These are phyloP conservation scores for Ampelocalamus luodianensis DNA, from an alignment of 176 grass and related monocot species.

Conservation along the genomic window DNA sequence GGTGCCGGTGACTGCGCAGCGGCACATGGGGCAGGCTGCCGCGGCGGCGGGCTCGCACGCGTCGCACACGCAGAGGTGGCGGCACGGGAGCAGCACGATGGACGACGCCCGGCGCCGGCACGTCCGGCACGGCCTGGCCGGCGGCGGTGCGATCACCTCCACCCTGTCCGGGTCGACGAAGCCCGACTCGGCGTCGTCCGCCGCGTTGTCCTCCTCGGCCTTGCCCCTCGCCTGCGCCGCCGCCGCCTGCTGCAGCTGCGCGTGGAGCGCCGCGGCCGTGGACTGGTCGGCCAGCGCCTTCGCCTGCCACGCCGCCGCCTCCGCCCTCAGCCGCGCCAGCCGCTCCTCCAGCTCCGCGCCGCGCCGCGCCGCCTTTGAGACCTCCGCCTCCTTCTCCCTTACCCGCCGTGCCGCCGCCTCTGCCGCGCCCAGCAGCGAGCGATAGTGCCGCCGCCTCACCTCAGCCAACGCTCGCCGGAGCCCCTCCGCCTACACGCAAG, in stretches of 20 bases:
- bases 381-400: slow-evolving; percentile 67
- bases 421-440: slow-evolving; percentile 45
- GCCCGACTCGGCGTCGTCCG: slow-evolving; percentile 65
- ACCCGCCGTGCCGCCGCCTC: slow-evolving; percentile 47
- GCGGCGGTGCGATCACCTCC: slow-evolving; percentile 34
- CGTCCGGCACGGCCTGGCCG: slow-evolving; percentile 52
- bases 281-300: slow-evolving; percentile 76
- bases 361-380: slow-evolving; percentile 45
- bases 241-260: slow-evolving; percentile 62
- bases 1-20: slow-evolving; percentile 60
- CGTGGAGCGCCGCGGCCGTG: slow-evolving; percentile 63
- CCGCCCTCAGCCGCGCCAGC: slow-evolving; percentile 51
- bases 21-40: slow-evolving; percentile 65
- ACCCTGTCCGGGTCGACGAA: slow-evolving; percentile 62
- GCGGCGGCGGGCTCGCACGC: slow-evolving; percentile 53
- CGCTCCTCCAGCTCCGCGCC: slow-evolving; percentile 67
- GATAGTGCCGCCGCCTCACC: slow-evolving; percentile 52
- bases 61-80: slow-evolving; percentile 86
- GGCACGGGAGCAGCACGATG: slow-evolving; percentile 79
- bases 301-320: slow-evolving; percentile 66
- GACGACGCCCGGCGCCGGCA: slow-evolving; percentile 46
- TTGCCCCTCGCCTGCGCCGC: slow-evolving; percentile 37
- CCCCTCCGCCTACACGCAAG: slow-evolving; percentile 52
- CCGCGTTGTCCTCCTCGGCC: slow-evolving; percentile 33
- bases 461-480: slow-evolving; percentile 55